Percentiles rank a stretch among this genome's conserved stretches.
Evolutionary conservation across 306 rosid species (phyloP).

Genomic region (Cicer chorassanicum): DNA sequence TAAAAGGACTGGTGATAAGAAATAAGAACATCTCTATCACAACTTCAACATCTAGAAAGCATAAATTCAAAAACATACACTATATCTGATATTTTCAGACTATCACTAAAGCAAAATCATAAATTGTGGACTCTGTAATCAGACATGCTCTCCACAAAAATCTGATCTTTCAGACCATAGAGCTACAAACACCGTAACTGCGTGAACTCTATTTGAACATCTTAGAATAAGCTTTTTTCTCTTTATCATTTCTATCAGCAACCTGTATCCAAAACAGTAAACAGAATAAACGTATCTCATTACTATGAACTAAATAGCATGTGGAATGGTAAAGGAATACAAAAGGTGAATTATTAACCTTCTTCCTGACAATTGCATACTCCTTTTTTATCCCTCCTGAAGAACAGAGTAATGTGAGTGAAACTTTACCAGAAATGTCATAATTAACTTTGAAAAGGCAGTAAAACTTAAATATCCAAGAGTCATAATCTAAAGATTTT

Average conservation of each 20-base stretch:
- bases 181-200: conserved; percentile 29
- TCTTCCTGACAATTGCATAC: conserved; percentile 75
- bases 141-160: conserved; percentile 35
- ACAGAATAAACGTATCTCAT: conserved; percentile 9
- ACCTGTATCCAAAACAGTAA: conserved; percentile 54
- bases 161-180: conserved; percentile 28
- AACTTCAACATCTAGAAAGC: conserved; percentile 26
- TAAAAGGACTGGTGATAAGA: conserved; percentile 9
- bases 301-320: conserved; percentile 7
- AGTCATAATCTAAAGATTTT: conserved; percentile 14
- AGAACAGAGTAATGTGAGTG: conserved; percentile 15
- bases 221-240: conserved; percentile 80
- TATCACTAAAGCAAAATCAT: conserved; percentile 34
- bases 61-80: conserved; percentile 33
- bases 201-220: conserved; percentile 66
- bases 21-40: conserved; percentile 17
- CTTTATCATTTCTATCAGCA: conserved; percentile 72
- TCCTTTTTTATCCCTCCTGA: conserved; percentile 89
- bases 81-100: conserved; percentile 45
- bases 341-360: conserved; percentile 51
- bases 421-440: conserved; percentile 36
- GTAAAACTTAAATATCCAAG: conserved; percentile 22
- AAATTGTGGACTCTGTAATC: conserved; percentile 41
- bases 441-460: not conserved
- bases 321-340: conserved; percentile 11